phyloP scores from a whole-genome alignment of 148 eudicot species.

The Limonium bicolor region DNA sequence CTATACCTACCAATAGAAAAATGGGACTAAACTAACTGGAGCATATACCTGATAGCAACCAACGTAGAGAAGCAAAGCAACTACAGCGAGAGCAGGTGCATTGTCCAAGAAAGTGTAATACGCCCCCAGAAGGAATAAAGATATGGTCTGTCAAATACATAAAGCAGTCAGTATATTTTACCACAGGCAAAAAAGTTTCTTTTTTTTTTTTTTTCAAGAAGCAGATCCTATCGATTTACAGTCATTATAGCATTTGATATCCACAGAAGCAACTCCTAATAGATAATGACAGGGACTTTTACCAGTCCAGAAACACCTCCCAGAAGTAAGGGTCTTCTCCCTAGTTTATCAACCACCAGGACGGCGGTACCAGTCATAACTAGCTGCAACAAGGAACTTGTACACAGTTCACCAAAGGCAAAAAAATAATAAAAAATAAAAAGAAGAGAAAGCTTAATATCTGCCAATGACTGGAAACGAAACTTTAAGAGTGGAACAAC shows the following conservation, averaged over 20 bases:
- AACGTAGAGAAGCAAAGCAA: slow-evolving; percentile 69
- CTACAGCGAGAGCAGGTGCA: slow-evolving; percentile 72
- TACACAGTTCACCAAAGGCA: too few relatives aligned
- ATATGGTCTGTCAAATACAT: slow-evolving; percentile 39
- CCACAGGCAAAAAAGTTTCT: not conserved
- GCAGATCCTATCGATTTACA: too few relatives aligned
- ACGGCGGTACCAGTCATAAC: slow-evolving; percentile 86
- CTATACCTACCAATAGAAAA: too few relatives aligned
- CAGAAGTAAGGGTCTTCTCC: slow-evolving; percentile 93
- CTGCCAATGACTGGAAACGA: too few relatives aligned
- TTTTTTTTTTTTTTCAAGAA: too few relatives aligned
- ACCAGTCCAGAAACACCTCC: slow-evolving; percentile 97
- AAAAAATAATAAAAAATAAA: not conserved
- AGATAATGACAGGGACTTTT: slow-evolving; percentile 2
- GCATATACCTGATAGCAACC: slow-evolving; percentile 93
- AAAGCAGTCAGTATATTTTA: not conserved
- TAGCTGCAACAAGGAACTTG: slow-evolving; percentile 28
- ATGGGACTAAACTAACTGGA: too few relatives aligned
- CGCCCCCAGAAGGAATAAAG: slow-evolving; percentile 73
- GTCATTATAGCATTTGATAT: too few relatives aligned
- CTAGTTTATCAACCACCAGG: slow-evolving; percentile 67
- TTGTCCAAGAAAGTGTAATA: slow-evolving; percentile 77
- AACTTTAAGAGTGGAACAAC: too few relatives aligned
- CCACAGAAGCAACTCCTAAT: too few relatives aligned
- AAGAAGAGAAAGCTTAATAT: not conserved